Evolutionary conservation across 305 asterid genomes (phyloP).

Genomic region (Fraxinus albicans): DNA sequence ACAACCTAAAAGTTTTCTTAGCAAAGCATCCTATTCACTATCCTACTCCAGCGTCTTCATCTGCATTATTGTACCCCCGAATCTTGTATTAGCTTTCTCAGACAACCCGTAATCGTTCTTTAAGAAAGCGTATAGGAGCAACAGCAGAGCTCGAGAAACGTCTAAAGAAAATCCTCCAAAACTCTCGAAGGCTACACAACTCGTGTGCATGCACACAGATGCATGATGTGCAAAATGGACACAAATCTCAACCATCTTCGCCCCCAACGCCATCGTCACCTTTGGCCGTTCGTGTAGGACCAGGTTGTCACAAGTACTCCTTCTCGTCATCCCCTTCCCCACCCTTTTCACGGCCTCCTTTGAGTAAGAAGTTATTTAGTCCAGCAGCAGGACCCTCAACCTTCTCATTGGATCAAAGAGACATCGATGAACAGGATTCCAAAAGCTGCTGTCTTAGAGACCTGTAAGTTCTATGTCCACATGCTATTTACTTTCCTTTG

Average conservation of each 20-base stretch:
- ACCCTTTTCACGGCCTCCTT: neutral
- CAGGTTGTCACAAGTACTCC: conserved; percentile 19
- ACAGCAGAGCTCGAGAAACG: neutral
- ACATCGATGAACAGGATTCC: neutral
- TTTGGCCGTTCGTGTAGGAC: conserved; percentile 27
- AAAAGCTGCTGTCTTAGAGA: conserved; percentile 18
- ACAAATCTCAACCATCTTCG: neutral
- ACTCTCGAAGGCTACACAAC: neutral
- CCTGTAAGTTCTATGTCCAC: conserved; percentile 23
- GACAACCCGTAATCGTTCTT: neutral
- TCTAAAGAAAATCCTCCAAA: neutral
- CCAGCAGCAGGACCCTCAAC: neutral
- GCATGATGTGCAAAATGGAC: neutral
- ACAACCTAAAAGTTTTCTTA: neutral
- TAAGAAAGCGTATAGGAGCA: neutral
- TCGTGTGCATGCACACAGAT: neutral
- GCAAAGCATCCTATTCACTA: neutral
- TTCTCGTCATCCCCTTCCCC: conserved; percentile 18
- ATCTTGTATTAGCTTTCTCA: neutral
- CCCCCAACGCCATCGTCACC: conserved; percentile 20
- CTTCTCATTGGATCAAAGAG: conserved; percentile 23
- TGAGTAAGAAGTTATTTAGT: neutral
- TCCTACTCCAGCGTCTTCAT: neutral
- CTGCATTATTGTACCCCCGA: neutral
- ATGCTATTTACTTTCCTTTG: neutral